Conservation (phyloP, 768 basidiomycete species). For the Calocybe indica region DNA sequence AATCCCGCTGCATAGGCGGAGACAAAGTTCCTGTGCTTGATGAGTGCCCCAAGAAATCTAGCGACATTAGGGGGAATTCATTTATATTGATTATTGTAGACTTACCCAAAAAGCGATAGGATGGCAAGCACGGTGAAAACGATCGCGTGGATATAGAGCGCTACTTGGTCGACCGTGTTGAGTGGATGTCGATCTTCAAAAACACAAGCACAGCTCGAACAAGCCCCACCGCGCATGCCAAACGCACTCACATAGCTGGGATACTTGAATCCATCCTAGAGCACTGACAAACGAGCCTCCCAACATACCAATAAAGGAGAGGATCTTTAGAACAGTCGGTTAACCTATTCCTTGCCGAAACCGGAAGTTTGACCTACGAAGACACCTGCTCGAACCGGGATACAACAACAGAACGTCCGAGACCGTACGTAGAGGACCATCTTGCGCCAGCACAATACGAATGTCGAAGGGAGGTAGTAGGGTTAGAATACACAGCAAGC, state of each 20-base stretch:
- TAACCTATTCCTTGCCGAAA: constrained; percentile 1
- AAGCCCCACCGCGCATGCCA: background rate
- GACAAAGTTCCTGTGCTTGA: constrained; percentile 35
- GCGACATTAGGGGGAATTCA: background rate
- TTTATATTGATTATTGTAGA: background rate
- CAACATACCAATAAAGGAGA: constrained; percentile 36
- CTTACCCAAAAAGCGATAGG: constrained; percentile 46
- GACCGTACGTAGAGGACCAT: constrained; percentile 44
- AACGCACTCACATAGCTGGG: constrained; percentile 31
- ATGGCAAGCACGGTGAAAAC: constrained; percentile 43
- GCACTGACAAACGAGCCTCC: constrained; percentile 39
- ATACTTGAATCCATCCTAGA: constrained; percentile 41
- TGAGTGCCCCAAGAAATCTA: constrained; percentile 39
- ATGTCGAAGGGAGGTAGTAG: constrained; percentile 4
- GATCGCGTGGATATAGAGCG: constrained; percentile 40
- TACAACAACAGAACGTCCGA: constrained; percentile 58
- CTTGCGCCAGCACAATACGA: constrained; percentile 22
- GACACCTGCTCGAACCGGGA: constrained; percentile 60
- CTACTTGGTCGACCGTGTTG: constrained; percentile 24
- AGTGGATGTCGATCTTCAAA: no score
- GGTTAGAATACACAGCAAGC: constrained; percentile 12
- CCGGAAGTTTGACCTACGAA: constrained; percentile 31
- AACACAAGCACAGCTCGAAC: no score
- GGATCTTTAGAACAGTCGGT: constrained; percentile 21
- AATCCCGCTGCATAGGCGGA: constrained; percentile 37